These are phyloP conservation scores for Phytomonas sp. DNA, from an alignment of 208 protist species.

Conservation along the genomic window DNA sequence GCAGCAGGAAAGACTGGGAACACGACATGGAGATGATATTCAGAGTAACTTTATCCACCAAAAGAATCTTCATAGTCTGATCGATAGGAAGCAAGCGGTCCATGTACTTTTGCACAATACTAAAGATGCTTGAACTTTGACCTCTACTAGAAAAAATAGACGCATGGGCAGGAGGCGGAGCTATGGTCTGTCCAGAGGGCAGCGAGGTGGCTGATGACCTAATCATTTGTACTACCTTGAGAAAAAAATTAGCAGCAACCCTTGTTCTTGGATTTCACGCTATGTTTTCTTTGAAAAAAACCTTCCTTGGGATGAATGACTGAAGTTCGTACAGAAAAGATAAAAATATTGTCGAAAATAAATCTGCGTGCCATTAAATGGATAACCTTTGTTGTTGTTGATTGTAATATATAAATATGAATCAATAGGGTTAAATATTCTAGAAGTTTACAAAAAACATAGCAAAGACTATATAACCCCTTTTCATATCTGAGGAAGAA, in stretches of 20 bases:
- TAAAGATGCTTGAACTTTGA: constrained; percentile 19
- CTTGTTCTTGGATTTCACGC: neutral
- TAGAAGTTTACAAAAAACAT: neutral
- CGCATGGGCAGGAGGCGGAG: neutral
- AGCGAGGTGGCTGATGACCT: neutral
- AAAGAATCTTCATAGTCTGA: constrained; percentile 92
- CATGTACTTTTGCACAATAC: constrained; percentile 53
- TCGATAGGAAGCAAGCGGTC: constrained; percentile 53
- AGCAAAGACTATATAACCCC: neutral
- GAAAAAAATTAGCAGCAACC: neutral
- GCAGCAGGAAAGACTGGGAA: constrained; percentile 91
- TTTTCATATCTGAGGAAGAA: constrained; percentile 1
- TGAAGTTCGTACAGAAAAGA: too few species aligned
- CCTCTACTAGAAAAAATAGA: neutral
- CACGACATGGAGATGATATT: constrained; percentile 92
- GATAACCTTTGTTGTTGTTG: neutral
- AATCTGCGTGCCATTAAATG: too few species aligned
- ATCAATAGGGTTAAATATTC: neutral
- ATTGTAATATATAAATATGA: constrained; percentile 3
- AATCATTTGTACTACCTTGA: constrained; percentile 1
- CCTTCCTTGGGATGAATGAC: too few species aligned
- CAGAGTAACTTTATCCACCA: constrained; percentile 92
- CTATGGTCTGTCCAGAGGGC: neutral
- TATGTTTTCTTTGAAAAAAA: neutral
- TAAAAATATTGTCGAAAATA: too few species aligned